Percentiles rank a stretch among this genome's conserved stretches.
Evolutionary conservation across 805 yeast species (phyloP).

Genomic region (Candida verbasci): DNA sequence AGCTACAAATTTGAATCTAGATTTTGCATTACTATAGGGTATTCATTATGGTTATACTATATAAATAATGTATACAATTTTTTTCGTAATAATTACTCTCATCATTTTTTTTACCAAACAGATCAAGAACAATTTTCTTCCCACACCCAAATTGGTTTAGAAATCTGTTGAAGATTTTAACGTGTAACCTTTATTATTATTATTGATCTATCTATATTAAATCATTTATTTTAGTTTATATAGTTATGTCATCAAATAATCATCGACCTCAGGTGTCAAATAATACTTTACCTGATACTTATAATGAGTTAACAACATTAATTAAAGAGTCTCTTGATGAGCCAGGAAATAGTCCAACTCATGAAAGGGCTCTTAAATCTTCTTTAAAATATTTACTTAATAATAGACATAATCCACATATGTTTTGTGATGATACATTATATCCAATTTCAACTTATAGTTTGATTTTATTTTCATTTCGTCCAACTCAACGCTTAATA

Average conservation of each 20-base stretch:
- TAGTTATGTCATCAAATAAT: slow-evolving; percentile 1
- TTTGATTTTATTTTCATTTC: slow-evolving; percentile 59
- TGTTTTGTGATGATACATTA: slow-evolving; percentile 52
- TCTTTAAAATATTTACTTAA: slow-evolving; percentile 21
- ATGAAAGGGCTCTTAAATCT: slow-evolving; percentile 19
- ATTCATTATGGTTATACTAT: too few relatives aligned
- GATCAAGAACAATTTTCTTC: too few relatives aligned
- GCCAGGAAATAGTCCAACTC: slow-evolving; percentile 23
- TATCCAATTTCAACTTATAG: slow-evolving; percentile 49
- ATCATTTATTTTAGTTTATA: background rate
- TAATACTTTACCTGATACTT: slow-evolving; percentile 12
- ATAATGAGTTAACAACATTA: slow-evolving; percentile 18
- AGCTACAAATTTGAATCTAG: slow-evolving; percentile 37
- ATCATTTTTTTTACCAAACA: too few relatives aligned
- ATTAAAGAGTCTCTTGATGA: slow-evolving; percentile 22
- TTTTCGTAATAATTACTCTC: background rate
- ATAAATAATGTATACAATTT: too few relatives aligned
- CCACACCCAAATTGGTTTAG: too few relatives aligned
- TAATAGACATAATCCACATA: slow-evolving; percentile 30
- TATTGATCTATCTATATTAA: background rate
- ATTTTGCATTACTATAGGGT: slow-evolving; percentile 39
- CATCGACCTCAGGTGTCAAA: background rate
- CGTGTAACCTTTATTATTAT: background rate
- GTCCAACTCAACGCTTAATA: slow-evolving; percentile 39
- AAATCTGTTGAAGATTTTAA: background rate